Percentiles rank a stretch among this genome's conserved stretches.
These are phyloP conservation scores for Planoprotostelium fungivorum DNA, from an alignment of 78 protist genomes.

Conservation along the genomic window DNA sequence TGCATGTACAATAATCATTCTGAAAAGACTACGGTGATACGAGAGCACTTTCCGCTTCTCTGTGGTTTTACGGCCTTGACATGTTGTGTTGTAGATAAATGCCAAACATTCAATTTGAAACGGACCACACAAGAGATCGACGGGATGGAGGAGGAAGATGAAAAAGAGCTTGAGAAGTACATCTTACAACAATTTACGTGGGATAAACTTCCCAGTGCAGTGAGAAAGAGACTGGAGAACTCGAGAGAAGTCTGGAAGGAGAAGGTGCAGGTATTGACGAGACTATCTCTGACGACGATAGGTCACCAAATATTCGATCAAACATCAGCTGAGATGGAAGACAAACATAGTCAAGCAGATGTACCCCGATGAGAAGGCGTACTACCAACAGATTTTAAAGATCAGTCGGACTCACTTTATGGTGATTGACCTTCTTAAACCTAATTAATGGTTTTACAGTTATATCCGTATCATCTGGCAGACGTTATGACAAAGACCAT, in stretches of 20 bases:
- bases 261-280: background rate
- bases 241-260: slow-evolving; percentile 38
- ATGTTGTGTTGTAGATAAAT: too few relatives aligned
- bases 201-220: slow-evolving; percentile 55
- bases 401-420: slow-evolving; percentile 22
- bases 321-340: slow-evolving; percentile 68
- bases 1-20: too few relatives aligned
- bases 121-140: slow-evolving; percentile 4
- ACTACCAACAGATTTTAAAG: slow-evolving; percentile 51
- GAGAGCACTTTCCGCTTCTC: too few relatives aligned
- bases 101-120: too few relatives aligned
- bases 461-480: slow-evolving; percentile 62
- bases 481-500: slow-evolving; percentile 31
- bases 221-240: slow-evolving; percentile 33
- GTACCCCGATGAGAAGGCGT: slow-evolving; percentile 46
- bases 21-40: too few relatives aligned
- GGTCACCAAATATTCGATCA: slow-evolving; percentile 33
- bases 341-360: slow-evolving; percentile 30
- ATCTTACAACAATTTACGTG: slow-evolving; percentile 32
- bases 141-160: slow-evolving; percentile 39
- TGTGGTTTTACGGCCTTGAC: too few relatives aligned
- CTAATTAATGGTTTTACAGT: slow-evolving; percentile 1
- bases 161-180: slow-evolving; percentile 55
- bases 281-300: slow-evolving; percentile 7
- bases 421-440: slow-evolving; percentile 2